These are phyloP conservation scores for Harrya chromipes DNA, from an alignment of 768 basidiomycete genomes.

Conservation along the genomic window DNA sequence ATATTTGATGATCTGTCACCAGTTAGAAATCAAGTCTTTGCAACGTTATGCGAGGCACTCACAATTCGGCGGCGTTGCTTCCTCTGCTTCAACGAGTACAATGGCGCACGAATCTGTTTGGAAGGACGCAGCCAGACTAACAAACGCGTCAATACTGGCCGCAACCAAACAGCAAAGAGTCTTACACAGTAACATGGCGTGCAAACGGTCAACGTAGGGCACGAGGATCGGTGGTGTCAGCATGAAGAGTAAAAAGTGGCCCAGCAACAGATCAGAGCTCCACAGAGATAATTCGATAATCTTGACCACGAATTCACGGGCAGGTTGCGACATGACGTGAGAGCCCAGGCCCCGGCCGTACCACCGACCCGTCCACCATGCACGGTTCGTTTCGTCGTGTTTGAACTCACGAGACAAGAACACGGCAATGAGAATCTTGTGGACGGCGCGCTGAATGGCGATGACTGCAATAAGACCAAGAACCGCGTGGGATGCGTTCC, in stretches of 20 bases:
- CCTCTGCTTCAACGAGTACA: slow-evolving; percentile 88
- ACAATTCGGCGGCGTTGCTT: slow-evolving; percentile 90
- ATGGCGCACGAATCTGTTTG: slow-evolving; percentile 88
- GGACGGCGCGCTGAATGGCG: slow-evolving; percentile 85
- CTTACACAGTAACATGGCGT: slow-evolving; percentile 86
- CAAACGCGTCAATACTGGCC: slow-evolving; percentile 16
- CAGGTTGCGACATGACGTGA: slow-evolving; percentile 95
- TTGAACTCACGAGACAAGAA: slow-evolving; percentile 98
- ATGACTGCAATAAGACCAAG: slow-evolving; percentile 91
- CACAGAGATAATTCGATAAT: slow-evolving; percentile 94
- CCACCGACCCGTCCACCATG: slow-evolving; percentile 99
- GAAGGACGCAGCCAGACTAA: slow-evolving; percentile 94
- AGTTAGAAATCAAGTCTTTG: slow-evolving; percentile 9
- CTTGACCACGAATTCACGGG: slow-evolving; percentile 96
- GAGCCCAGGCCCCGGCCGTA: slow-evolving; percentile 90
- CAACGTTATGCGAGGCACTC: slow-evolving; percentile 27
- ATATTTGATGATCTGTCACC: slow-evolving; percentile 73
- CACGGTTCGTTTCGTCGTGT: slow-evolving; percentile 97
- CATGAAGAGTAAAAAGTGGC: slow-evolving; percentile 87
- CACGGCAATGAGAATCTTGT: slow-evolving; percentile 92
- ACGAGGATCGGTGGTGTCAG: slow-evolving; percentile 84
- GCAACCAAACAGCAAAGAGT: slow-evolving; percentile 4
- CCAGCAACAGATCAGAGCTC: slow-evolving; percentile 90
- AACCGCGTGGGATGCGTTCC: slow-evolving; percentile 90
- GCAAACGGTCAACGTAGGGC: slow-evolving; percentile 89